These are phyloP conservation scores for Forsythia viridissima DNA, from an alignment of 257 asterid species.

Conservation along the genomic window DNA sequence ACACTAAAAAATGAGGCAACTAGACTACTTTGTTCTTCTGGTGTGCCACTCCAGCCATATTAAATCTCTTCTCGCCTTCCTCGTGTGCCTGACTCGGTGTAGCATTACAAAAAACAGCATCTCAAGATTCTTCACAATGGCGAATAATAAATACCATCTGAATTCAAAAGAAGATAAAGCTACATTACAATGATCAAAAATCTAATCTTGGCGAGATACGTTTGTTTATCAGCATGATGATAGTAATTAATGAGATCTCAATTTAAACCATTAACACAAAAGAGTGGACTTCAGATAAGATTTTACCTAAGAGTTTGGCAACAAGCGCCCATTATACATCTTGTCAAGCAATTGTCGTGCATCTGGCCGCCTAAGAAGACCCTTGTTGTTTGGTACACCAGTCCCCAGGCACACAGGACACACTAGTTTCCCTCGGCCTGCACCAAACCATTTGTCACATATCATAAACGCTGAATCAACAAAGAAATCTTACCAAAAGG, in stretches of 20 bases:
- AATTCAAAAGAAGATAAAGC: background rate
- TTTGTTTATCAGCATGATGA: too few species aligned
- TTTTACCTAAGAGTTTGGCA: slow-evolving; percentile 73
- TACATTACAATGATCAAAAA: background rate
- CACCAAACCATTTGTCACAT: slow-evolving; percentile 1
- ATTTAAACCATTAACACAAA: background rate
- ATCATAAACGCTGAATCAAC: background rate
- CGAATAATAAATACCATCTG: background rate
- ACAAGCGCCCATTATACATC: slow-evolving; percentile 89
- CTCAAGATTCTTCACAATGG: background rate
- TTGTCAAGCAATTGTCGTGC: slow-evolving; percentile 79
- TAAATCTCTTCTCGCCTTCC: background rate
- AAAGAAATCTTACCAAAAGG: too few species aligned
- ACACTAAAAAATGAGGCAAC: background rate
- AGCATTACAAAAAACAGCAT: background rate
- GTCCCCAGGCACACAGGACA: slow-evolving; percentile 97
- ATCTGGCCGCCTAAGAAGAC: slow-evolving; percentile 92
- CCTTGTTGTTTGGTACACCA: slow-evolving; percentile 91
- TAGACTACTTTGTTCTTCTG: background rate
- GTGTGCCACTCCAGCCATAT: slow-evolving; percentile 6
- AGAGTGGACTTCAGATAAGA: background rate
- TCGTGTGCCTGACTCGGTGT: background rate
- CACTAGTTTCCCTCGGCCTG: slow-evolving; percentile 92
- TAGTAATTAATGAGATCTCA: background rate
- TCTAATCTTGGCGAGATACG: background rate